Evolutionary conservation across 148 eudicot species (phyloP), one percentile per base, ranked within the genome.

Genomic region (Tetragonia tetragonoides): DNA sequence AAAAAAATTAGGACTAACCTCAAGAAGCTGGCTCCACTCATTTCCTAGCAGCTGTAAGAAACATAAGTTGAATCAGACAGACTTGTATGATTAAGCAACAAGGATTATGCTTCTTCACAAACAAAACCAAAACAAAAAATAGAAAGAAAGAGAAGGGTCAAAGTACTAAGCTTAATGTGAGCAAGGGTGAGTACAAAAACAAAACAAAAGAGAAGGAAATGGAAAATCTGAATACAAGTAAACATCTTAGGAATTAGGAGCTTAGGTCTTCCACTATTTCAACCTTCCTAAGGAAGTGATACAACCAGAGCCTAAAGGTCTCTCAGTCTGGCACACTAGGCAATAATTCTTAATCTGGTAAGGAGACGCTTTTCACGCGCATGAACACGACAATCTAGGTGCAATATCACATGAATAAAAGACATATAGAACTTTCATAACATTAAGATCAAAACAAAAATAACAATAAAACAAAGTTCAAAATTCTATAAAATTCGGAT

Each of bases 21-120:
- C 93, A 79, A 90, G 85, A 77, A 83, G 76, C 78, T 87, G 90
- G 86, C 85, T 82, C 91, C 93, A 90, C 21, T 90, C 91, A 68
- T 74, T 83, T 77, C 87, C 90, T 40, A 85, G 59, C 78, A 88
- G 53, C 93, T 90, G 88, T 38, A 86, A 85, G 53, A 34, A 79
- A 77, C 59, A 51, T 39, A 81, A 56, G 23, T 78, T 4, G 39
- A 17, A 74, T 75, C 38, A 82, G 79, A 74, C 8, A 78, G 12
- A 41, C 24, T 15, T 24, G 28, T 42, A 80, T 0, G 70, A 41
- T 18, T 56, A 79, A 79, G 44, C 12, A 5, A 49, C 60, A 49
- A 2, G 24, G 74, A 18, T 60, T 28, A 69, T 46, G 44, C 44
- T 38, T 28, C 44, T 38, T 28, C 34, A 28, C 17, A 28, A 5